Base-by-base conservation (phyloP, 1,139 yeast genomes). In the Suhomyces bribrorum region DNA sequence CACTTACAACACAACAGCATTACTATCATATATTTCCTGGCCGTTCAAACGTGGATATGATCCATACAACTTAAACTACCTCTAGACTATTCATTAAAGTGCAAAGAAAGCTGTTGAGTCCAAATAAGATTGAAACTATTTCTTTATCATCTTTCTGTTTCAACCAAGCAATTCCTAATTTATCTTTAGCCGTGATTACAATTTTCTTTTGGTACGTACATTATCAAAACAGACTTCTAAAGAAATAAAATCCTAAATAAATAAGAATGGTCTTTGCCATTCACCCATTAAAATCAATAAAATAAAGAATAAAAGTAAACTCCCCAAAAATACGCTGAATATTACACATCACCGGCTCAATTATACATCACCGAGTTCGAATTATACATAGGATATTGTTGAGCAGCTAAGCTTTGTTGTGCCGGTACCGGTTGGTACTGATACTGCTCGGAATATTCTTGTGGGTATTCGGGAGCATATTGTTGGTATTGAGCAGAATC, bases 311-410 rank as follows among this genome's bases (percentile, higher is more conserved):
- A 26, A 36, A 25, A 29, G 23, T 22, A n/a, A 29, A 18, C 33
- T 18, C 12, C 18, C 20, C 14, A 15, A 24, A 16, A 25, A 23
- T 14, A 11, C 29, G 7, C 22, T 16, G 14, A 14, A 23, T 23
- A n/a, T n/a, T 15, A 13, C 3, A 20, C 24, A 14, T 20, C n/a
- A n/a, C n/a, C n/a, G n/a, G n/a, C n/a, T n/a, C n/a, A n/a, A n/a
- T n/a, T n/a, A n/a, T n/a, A n/a, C n/a, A n/a, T n/a, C n/a, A n/a
- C n/a, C n/a, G n/a, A n/a, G n/a, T n/a, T n/a, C 29, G 32, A 38
- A 29, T 35, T 38, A 24, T 38, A 42, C 45, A 31, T 27, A 17
- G 34, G 40, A 20, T 36, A 34, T 24, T 42, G 39, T 12, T 34
- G 38, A 5, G 35, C 26, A 11, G 41, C 41, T 14, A 25, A 31